A percentile compares a stretch with the other conserved stretches of the same genome.
Evolutionary conservation across 345 rosid species (phyloP).

Genomic region (Conringia planisiliqua): DNA sequence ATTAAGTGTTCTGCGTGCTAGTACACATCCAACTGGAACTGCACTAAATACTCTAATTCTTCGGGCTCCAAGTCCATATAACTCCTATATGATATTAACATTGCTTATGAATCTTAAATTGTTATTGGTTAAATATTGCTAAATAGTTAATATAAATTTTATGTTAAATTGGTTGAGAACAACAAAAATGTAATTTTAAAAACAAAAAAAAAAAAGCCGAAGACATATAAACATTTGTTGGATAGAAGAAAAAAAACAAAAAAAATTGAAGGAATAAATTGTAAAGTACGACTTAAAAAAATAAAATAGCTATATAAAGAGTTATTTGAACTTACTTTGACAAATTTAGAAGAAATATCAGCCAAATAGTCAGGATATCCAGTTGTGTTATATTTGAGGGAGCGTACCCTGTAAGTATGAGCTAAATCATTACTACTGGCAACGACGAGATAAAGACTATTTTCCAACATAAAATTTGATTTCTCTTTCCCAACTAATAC

Average conservation of each 20-base stretch:
- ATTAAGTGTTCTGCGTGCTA: background rate
- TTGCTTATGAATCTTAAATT: background rate
- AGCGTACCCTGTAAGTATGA: slow-evolving; percentile 36
- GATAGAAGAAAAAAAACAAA: background rate
- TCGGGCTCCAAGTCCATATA: slow-evolving; percentile 22
- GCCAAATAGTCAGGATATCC: slow-evolving; percentile 39
- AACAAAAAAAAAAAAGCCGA: too few relatives aligned
- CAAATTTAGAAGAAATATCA: slow-evolving; percentile 35
- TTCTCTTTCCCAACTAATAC: slow-evolving; percentile 36
- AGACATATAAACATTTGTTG: background rate
- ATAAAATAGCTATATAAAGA: background rate
- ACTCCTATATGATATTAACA: slow-evolving; percentile 11
- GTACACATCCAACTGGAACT: slow-evolving; percentile 26
- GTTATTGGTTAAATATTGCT: background rate
- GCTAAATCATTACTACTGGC: slow-evolving; percentile 58
- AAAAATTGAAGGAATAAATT: background rate
- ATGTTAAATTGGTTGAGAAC: background rate
- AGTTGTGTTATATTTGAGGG: slow-evolving; percentile 25
- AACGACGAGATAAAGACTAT: slow-evolving; percentile 36
- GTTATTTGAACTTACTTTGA: slow-evolving; percentile 24
- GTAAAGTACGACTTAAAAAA: background rate
- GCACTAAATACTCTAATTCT: slow-evolving; percentile 26
- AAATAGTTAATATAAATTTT: background rate
- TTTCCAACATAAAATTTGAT: slow-evolving; percentile 33
- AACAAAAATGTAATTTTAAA: background rate